Conservation (phyloP, 306 rosid species). For the Cicer arietinum region DNA sequence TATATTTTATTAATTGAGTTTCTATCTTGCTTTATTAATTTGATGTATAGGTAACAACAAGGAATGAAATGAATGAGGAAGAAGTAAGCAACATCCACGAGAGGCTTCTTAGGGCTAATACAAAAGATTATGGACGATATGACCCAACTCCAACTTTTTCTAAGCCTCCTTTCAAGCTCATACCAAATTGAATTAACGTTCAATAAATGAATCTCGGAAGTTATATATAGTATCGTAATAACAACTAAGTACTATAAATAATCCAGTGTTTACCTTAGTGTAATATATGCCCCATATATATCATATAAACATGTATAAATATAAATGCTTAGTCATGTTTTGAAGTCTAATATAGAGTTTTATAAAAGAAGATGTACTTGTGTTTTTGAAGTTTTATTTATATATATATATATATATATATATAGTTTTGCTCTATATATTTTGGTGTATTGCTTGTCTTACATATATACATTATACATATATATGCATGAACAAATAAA, state of each 20-base stretch:
- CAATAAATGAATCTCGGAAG: constrained; percentile 14
- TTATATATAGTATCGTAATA: constrained; percentile 9
- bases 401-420: not conserved
- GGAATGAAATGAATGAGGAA: constrained; percentile 43
- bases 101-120: constrained; percentile 76
- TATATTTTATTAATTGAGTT: not conserved
- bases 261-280: constrained; percentile 36
- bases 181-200: constrained; percentile 65
- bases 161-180: constrained; percentile 97
- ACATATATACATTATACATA: too few relatives aligned
- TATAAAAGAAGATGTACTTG: constrained; percentile 1
- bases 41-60: constrained; percentile 39
- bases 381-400: not conserved
- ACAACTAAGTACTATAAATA: constrained; percentile 42
- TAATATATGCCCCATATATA: constrained; percentile 30
- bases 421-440: not conserved
- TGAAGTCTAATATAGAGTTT: constrained; percentile 20
- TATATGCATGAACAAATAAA: not conserved
- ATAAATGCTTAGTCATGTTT: constrained; percentile 37
- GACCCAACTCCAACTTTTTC: constrained; percentile 87
- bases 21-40: not conserved
- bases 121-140: constrained; percentile 87
- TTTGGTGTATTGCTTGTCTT: not conserved
- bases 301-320: constrained; percentile 11
- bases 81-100: constrained; percentile 62